phyloP scores from a whole-genome alignment of 2,329 filamentous ascomycete genomes.

The Exophiala bonariae region DNA sequence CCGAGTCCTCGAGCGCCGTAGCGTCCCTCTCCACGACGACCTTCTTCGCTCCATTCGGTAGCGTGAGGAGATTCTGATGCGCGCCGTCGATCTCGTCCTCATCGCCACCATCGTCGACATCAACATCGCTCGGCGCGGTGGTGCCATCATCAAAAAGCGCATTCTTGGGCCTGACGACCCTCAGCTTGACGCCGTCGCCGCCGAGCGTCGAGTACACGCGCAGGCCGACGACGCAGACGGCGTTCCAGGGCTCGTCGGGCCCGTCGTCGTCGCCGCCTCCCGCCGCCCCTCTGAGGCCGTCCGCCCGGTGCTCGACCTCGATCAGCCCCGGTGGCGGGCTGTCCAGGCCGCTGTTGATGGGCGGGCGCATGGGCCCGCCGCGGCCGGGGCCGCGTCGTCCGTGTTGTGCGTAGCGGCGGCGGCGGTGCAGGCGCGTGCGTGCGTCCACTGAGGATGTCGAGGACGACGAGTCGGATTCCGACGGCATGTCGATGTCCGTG shows the following conservation, averaged over 20 bases:
- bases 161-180: constrained; percentile 8
- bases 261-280: constrained; percentile 25
- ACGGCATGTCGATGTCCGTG: constrained; percentile 42
- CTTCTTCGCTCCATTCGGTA: neutral
- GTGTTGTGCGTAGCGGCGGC: neutral
- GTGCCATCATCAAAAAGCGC: no score
- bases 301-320: neutral
- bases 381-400: neutral
- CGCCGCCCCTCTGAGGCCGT: constrained; percentile 6
- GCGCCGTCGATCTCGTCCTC: neutral
- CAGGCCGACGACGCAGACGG: constrained; percentile 60
- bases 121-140: neutral
- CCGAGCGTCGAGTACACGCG: constrained; percentile 51
- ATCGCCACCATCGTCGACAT: constrained; percentile 1
- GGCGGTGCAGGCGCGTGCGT: neutral
- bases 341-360: neutral
- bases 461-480: constrained; percentile 27
- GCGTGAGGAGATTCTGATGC: neutral
- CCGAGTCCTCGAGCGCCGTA: neutral
- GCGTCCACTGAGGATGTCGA: constrained; percentile 3
- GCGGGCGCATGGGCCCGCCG: neutral
- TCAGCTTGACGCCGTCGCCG: constrained; percentile 15
- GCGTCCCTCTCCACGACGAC: no score
- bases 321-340: no score
- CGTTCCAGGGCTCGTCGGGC: constrained; percentile 56